Evolutionary conservation across 2,329 filamentous ascomycete species (phyloP).

Genomic region (Ceratocystis alfenasii): DNA sequence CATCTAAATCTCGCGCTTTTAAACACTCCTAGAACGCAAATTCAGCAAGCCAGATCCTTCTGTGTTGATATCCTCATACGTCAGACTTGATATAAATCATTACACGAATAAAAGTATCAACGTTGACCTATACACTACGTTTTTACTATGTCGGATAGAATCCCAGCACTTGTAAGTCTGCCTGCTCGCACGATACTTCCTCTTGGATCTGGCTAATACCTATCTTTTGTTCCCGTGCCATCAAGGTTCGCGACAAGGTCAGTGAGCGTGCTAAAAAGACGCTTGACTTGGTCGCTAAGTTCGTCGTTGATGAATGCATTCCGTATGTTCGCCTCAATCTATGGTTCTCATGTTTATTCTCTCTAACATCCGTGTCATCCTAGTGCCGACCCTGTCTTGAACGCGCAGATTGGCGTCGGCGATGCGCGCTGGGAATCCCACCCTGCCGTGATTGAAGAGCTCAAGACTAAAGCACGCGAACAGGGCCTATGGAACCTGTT

Average conservation of each 20-base stretch:
- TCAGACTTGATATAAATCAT: no score
- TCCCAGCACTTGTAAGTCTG: conserved; percentile 18
- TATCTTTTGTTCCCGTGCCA: conserved; percentile 20
- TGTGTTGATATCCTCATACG: no score
- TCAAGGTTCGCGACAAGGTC: conserved; percentile 46
- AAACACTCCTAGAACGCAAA: no score
- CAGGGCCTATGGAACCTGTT: conserved; percentile 98
- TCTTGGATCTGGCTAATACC: not conserved
- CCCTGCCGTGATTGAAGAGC: conserved; percentile 71
- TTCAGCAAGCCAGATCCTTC: no score
- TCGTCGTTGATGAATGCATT: conserved; percentile 92
- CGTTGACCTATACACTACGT: not conserved
- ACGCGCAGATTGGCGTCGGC: conserved; percentile 67
- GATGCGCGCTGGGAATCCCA: conserved; percentile 67
- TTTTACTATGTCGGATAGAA: conserved; percentile 19
- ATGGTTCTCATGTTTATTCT: not conserved
- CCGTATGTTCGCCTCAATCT: conserved; percentile 40
- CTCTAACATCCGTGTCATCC: not conserved
- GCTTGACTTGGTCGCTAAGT: conserved; percentile 80
- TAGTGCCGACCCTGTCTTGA: conserved; percentile 66
- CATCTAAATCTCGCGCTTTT: no score
- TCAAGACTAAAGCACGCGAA: conserved; percentile 71
- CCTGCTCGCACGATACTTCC: not conserved
- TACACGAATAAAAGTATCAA: not conserved
- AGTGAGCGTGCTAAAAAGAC: conserved; percentile 76